Evolutionary conservation across 2,329 filamentous ascomycete species (phyloP), one percentile per base, ranked within the genome.

Genomic region (Trichophyton benhamiae): DNA sequence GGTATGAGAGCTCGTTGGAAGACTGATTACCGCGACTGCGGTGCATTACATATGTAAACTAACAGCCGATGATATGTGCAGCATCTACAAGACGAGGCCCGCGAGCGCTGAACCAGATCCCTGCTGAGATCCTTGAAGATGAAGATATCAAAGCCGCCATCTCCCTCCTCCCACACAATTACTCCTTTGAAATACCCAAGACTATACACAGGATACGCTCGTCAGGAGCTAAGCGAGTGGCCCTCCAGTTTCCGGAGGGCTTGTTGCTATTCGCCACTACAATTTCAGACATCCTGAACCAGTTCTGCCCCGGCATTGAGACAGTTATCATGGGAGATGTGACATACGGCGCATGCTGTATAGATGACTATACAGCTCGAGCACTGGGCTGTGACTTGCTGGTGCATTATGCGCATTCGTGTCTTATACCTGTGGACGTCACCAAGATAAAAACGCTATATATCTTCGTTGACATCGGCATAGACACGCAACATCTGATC

Each of bases 291-390:
- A 97, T 99, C 68, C 79, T 99, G 57, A 89, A 88, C 0, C 88
- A 91, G 71, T 99, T 99, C 77, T 99, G 94, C 70, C 87, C 90
- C 0, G 91, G 88, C 1, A 87, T 88, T 46, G 89, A 95, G 72
- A 97, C 92, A 1, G 80, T 97, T 60, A 99, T 99, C 73, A 99
- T 99, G 94, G 94, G 94, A 64, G 94, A 99, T 72, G 94, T 99
- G 49, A 99, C 94, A 0, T 99, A 99, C 73, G 94, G 94, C 65
- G 94, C 94, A 22, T 99, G 94, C 78, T 99, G 94, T 72, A 96
- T 99, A 68, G 94, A 99, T 72, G 94, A 99, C 76, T 99, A 95
- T 76, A 99, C 94, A 0, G 95, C 94, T 1, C 82, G 92, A 52
- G 94, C 95, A 0, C 82, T 99, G 22, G 94, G 91, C 1, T 99